Percentiles rank a stretch among this genome's conserved stretches.
Conservation (phyloP, 768 basidiomycete species). For the Collybia sordida region DNA sequence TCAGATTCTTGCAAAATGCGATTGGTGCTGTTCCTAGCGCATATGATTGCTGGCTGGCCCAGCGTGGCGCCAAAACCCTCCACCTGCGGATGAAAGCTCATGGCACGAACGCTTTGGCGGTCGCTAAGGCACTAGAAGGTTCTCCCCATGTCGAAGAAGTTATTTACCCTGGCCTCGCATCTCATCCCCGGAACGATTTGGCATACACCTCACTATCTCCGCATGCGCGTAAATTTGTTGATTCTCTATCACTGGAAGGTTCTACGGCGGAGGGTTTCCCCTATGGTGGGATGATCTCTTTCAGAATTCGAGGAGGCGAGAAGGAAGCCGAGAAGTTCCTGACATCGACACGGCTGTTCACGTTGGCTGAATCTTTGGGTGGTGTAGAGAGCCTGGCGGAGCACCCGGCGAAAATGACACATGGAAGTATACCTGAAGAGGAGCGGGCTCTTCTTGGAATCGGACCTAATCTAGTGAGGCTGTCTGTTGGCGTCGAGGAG, state of each 20-base stretch:
- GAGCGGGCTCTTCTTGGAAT: conserved; percentile 76
- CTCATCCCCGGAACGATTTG: conserved; percentile 63
- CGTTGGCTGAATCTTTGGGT: conserved; percentile 86
- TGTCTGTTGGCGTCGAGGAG: conserved; percentile 91
- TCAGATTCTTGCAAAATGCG: conserved; percentile 90
- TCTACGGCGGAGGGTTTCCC: conserved; percentile 64
- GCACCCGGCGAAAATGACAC: conserved; percentile 87
- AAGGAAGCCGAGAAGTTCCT: conserved; percentile 67
- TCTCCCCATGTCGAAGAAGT: conserved; percentile 72
- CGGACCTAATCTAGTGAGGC: conserved; percentile 68
- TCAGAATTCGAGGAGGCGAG: conserved; percentile 60
- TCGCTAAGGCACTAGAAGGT: conserved; percentile 61
- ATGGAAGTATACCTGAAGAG: conserved; percentile 68
- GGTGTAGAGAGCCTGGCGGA: conserved; percentile 93
- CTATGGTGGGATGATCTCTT: conserved; percentile 89
- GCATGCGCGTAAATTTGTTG: conserved; percentile 68
- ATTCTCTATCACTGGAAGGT: conserved; percentile 31
- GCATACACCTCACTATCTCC: conserved; percentile 65
- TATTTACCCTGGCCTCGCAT: conserved; percentile 80
- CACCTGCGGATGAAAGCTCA: conserved; percentile 86
- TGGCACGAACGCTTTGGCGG: conserved; percentile 75
- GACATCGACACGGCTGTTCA: conserved; percentile 62
- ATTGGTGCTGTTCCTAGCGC: conserved; percentile 83
- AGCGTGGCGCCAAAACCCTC: conserved; percentile 90
- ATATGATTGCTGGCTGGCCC: conserved; percentile 88